Evolutionary conservation across 2,329 filamentous ascomycete genomes (phyloP).

Genomic region (Penicillium expansum): DNA sequence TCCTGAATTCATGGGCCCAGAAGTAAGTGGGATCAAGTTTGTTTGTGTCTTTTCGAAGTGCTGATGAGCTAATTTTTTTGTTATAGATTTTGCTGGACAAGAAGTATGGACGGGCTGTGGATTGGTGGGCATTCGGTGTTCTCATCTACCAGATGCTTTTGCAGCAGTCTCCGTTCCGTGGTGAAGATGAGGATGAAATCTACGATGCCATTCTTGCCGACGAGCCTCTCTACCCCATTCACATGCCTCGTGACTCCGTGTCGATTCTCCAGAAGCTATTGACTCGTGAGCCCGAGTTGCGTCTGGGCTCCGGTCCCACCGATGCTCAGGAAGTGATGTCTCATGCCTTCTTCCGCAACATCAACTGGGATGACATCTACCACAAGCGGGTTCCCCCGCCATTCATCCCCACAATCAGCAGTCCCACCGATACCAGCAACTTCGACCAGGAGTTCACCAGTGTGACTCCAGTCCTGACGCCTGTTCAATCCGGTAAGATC

Average conservation of each 20-base stretch:
- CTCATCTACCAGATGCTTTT: slow-evolving; percentile 99
- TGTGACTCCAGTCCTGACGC: slow-evolving; percentile 93
- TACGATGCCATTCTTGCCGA: slow-evolving; percentile 98
- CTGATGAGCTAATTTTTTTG: slow-evolving; percentile 20
- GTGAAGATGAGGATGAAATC: slow-evolving; percentile 98
- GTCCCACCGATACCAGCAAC: slow-evolving; percentile 96
- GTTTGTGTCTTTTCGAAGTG: background rate
- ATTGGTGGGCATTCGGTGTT: slow-evolving; percentile 99
- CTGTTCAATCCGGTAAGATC: slow-evolving; percentile 86
- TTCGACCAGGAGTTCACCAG: slow-evolving; percentile 99
- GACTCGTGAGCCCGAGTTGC: slow-evolving; percentile 88
- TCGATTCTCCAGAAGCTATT: slow-evolving; percentile 97
- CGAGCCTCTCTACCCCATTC: slow-evolving; percentile 95
- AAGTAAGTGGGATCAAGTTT: slow-evolving; percentile 56
- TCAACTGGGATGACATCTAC: slow-evolving; percentile 99
- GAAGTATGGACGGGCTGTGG: slow-evolving; percentile 94
- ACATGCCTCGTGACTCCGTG: slow-evolving; percentile 97
- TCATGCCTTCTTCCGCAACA: slow-evolving; percentile 95
- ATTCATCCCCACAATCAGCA: slow-evolving; percentile 86
- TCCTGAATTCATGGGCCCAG: slow-evolving; percentile 99
- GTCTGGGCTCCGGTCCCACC: slow-evolving; percentile 89
- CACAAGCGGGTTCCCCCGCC: slow-evolving; percentile 88
- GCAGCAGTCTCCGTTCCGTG: slow-evolving; percentile 97
- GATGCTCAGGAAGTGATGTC: slow-evolving; percentile 99
- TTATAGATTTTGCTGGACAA: slow-evolving; percentile 88